Percentiles rank a stretch among this genome's conserved stretches.
Conservation (phyloP, 2,329 filamentous ascomycete genomes). For the Aspergillus awamori region DNA sequence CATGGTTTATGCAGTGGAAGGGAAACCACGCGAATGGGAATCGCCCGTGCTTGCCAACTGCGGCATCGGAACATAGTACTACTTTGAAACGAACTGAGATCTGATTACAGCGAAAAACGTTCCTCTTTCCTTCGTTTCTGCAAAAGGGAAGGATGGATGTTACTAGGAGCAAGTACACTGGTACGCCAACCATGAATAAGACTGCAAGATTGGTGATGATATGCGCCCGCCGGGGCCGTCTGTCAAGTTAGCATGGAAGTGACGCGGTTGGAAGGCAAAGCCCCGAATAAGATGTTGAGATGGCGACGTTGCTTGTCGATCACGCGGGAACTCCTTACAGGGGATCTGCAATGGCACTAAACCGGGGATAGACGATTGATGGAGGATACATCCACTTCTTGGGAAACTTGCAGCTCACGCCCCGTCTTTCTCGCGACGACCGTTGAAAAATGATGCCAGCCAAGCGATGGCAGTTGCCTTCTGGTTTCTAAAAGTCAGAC, state of each 20-base stretch:
- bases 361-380: background rate
- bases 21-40: background rate
- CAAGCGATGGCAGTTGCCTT: background rate
- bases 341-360: conserved; percentile 22
- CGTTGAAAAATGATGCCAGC: background rate
- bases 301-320: conserved; percentile 26
- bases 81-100: background rate
- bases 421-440: background rate
- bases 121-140: background rate
- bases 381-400: background rate
- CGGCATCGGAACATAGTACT: background rate
- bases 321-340: conserved; percentile 31
- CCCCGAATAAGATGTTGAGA: conserved; percentile 17
- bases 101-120: background rate
- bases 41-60: background rate
- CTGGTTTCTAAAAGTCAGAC: too few species aligned
- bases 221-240: conserved; percentile 15
- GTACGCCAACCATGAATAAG: background rate
- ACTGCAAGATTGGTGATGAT: conserved; percentile 10
- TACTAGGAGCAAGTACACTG: background rate
- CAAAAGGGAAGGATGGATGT: background rate
- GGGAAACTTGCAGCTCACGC: background rate
- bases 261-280: conserved; percentile 19
- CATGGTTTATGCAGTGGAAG: conserved; percentile 8
- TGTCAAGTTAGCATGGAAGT: conserved; percentile 7